phyloP scores from a whole-genome alignment of 768 basidiomycete genomes.

The Imleria badia region DNA sequence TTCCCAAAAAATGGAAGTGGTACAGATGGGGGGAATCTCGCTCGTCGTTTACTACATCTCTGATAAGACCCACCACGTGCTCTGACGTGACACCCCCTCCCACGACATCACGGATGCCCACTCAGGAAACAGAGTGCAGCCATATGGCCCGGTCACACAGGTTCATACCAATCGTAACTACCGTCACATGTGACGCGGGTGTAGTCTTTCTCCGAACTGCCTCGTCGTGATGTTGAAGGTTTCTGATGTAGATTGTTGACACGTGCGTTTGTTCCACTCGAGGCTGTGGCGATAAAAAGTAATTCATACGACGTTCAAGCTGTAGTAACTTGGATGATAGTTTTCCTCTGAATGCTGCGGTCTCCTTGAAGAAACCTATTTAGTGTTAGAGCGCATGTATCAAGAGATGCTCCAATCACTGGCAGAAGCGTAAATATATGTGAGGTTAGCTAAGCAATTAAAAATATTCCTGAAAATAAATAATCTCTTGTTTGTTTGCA shows the following conservation, averaged over 20 bases:
- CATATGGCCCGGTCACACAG: no score
- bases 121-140: background rate
- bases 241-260: background rate
- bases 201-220: background rate
- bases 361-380: no score
- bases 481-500: background rate
- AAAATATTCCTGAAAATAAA: background rate
- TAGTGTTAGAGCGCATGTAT: no score
- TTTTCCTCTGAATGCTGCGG: no score
- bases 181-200: background rate
- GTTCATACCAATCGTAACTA: no score
- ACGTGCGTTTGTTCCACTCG: background rate
- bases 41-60: slow-evolving; percentile 17
- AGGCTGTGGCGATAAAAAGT: background rate
- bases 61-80: slow-evolving; percentile 1
- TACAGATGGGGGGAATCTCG: slow-evolving; percentile 16
- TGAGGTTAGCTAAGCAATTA: slow-evolving; percentile 3
- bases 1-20: slow-evolving; percentile 17
- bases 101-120: background rate
- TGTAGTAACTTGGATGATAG: background rate
- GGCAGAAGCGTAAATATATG: no score
- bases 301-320: background rate
- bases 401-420: no score
- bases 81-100: background rate
- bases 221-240: background rate